Conservation (phyloP, 768 basidiomycete species). For the Hypholoma sublateritium region DNA sequence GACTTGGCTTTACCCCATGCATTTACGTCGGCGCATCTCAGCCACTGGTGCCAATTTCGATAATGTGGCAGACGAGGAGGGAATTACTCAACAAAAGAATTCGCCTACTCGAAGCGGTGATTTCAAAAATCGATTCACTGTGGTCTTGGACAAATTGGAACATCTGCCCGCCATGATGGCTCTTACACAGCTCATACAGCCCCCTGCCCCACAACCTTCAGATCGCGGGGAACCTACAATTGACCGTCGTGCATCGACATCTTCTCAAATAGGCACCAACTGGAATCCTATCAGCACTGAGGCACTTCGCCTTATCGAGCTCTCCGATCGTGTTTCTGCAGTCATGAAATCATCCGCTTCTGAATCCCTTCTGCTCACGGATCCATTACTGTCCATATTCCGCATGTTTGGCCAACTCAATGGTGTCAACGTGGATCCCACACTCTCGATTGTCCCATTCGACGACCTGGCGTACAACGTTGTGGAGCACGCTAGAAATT, state of each 20-base stretch:
- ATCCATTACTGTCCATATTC: conserved; percentile 74
- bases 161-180: conserved; percentile 90
- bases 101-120: conserved; percentile 15
- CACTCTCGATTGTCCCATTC: conserved; percentile 72
- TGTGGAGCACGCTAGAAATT: conserved; percentile 59
- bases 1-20: conserved; percentile 62
- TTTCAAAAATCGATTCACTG: conserved; percentile 65
- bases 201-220: conserved; percentile 17
- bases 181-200: conserved; percentile 78
- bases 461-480: conserved; percentile 76
- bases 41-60: conserved; percentile 47
- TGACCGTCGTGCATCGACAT: conserved; percentile 6
- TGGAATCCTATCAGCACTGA: conserved; percentile 48
- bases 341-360: conserved; percentile 81
- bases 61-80: conserved; percentile 41
- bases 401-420: conserved; percentile 76
- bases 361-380: conserved; percentile 67
- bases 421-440: conserved; percentile 60
- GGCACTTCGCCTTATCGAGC: conserved; percentile 84
- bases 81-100: conserved; percentile 11
- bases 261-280: conserved; percentile 4
- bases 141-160: conserved; percentile 89
- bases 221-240: not conserved
- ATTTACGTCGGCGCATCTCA: conserved; percentile 48
- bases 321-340: conserved; percentile 83